Evolutionary conservation across 2,329 filamentous ascomycete genomes (phyloP), one percentile per base, ranked within the genome.

Genomic region (Aspergillus transmontanensis): DNA sequence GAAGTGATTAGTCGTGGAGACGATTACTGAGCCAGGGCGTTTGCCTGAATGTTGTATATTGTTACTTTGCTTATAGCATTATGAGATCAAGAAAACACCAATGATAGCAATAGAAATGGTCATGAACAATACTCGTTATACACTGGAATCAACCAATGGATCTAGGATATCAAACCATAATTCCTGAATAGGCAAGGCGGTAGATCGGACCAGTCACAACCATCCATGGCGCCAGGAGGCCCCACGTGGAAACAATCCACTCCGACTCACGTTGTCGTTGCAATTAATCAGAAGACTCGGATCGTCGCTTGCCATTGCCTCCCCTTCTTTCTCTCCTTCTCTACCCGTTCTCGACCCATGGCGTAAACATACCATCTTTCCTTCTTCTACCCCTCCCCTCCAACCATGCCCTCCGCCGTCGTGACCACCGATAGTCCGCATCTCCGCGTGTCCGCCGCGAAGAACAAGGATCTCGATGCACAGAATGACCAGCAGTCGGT

Each of bases 1-100:
- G 92, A 96, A 82, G 89, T 96, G 68, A 90, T 96, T 72, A 94
- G 90, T 78, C 88, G 92, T 66, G 92, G 92, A 68, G 91, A 95
- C 59, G 92, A 96, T 76, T 96, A 92, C 77, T 96, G 86, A 78
- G 34, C 54, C 28, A 26, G 16, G n/a, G 10, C 6, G 30, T 51
- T 32, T 26, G 14, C 26, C 48, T 28, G 36, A n/a, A 30, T 6
- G 41, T 51, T 43, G 19, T 7, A 53, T 19, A 28, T 36, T 36
- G 45, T 16, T 36, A 16, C 34, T 46, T 51, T 59, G 58, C 23
- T 6, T 43, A 55, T 36, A 39, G 51, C 21, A 39, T 36, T 39
- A 32, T 63, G 62, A 63, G 39, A 64, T 32, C 28, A 65, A 51
- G 64, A 64, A 36, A 51, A 57, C 26, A 4, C 28, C 14, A 54